Conservation (phyloP, 257 asterid genomes). For the Solanum pennellii region DNA sequence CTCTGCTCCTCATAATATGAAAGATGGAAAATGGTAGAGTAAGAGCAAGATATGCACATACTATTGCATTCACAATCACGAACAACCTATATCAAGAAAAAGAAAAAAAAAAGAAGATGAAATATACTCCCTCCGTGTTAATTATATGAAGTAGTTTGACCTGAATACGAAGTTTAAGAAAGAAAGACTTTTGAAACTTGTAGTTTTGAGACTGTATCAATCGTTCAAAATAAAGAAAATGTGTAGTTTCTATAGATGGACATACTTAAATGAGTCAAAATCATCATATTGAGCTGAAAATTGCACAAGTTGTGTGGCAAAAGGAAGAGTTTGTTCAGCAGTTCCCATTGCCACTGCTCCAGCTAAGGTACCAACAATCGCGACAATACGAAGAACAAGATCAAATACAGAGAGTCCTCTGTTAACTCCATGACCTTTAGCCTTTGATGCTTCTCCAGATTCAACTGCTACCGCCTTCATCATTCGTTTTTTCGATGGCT, state of each 20-base stretch:
- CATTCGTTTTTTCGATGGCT: background rate
- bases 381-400: slow-evolving; percentile 47
- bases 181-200: background rate
- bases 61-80: slow-evolving; percentile 48
- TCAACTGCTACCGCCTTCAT: background rate
- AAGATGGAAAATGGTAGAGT: slow-evolving; percentile 54
- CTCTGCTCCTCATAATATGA: slow-evolving; percentile 44
- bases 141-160: too few relatives aligned
- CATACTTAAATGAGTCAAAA: slow-evolving; percentile 54
- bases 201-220: too few relatives aligned
- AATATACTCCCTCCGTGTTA: background rate
- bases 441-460: slow-evolving; percentile 6
- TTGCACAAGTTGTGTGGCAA: slow-evolving; percentile 38
- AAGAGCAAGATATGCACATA: slow-evolving; percentile 55
- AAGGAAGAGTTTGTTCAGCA: slow-evolving; percentile 59
- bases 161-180: background rate
- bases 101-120: background rate
- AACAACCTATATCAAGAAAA: slow-evolving; percentile 26
- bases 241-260: background rate
- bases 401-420: slow-evolving; percentile 46
- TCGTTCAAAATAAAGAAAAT: too few relatives aligned
- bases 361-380: slow-evolving; percentile 52
- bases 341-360: slow-evolving; percentile 78
- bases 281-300: slow-evolving; percentile 65
- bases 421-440: background rate